These are phyloP conservation scores for Colletotrichum scovillei DNA, from an alignment of 2,329 filamentous ascomycete species.

Conservation along the genomic window DNA sequence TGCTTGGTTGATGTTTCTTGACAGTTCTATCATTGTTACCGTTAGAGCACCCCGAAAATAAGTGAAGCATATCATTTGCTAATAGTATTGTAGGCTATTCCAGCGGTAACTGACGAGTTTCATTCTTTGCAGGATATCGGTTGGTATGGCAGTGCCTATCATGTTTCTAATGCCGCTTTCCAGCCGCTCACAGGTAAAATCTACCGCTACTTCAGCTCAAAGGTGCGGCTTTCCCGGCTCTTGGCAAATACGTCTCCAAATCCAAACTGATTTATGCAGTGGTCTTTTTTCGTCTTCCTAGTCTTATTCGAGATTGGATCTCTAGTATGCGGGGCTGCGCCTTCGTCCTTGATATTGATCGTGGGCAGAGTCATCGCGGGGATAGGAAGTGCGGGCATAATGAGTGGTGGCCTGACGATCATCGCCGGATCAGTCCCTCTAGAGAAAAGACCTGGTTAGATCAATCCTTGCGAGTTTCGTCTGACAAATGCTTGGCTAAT, in stretches of 20 bases:
- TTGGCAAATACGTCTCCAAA: neutral
- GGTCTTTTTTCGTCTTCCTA: slow-evolving; percentile 44
- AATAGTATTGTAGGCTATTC: slow-evolving; percentile 44
- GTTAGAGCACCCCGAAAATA: slow-evolving; percentile 38
- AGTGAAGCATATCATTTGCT: neutral
- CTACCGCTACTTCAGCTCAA: slow-evolving; percentile 47
- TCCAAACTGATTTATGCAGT: slow-evolving; percentile 45
- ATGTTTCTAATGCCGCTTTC: slow-evolving; percentile 43
- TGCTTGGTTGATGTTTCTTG: slow-evolving; percentile 40
- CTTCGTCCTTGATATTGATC: slow-evolving; percentile 57
- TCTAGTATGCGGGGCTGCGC: slow-evolving; percentile 58
- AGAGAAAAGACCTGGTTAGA: slow-evolving; percentile 44
- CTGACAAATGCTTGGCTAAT: neutral
- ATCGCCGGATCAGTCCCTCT: slow-evolving; percentile 45
- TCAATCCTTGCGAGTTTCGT: neutral
- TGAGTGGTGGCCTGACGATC: slow-evolving; percentile 48
- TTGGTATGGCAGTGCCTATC: slow-evolving; percentile 56
- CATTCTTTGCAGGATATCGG: slow-evolving; percentile 54
- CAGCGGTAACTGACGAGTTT: slow-evolving; percentile 48
- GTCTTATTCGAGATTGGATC: slow-evolving; percentile 53
- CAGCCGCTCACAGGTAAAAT: slow-evolving; percentile 44
- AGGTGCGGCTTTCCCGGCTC: slow-evolving; percentile 42
- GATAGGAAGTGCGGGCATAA: slow-evolving; percentile 56
- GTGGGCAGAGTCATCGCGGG: slow-evolving; percentile 61
- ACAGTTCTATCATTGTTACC: slow-evolving; percentile 50